Evolutionary conservation across 2,329 filamentous ascomycete species (phyloP), one percentile per base, ranked within the genome.

Genomic region (Penicillium psychrosexuale): DNA sequence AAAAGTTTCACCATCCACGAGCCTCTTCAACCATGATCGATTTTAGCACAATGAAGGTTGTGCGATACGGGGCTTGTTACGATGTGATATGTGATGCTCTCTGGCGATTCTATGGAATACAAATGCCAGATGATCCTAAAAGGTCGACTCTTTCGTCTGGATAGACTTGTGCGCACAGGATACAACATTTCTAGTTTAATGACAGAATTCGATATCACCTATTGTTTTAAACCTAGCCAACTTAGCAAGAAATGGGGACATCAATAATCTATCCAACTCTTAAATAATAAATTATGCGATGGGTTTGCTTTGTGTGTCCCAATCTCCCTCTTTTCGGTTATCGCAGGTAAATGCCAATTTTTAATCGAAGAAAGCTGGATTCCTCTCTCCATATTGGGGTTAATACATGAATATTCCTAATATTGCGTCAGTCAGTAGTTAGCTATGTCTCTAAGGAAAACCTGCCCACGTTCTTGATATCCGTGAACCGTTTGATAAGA

Each of bases 11-110:
- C n/a, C 22, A 59, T 15, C 65, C 66, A 19, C 56, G 67, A 8
- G 51, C 59, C 12, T 62, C 64, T 22, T 69, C 66, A 15, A 69
- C 66, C 5, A 70, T 70, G 55, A 60, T 70, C 36, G 60, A 71
- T 47, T 67, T 71, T 38, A 46, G 56, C 42, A 55, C 60, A 13
- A 60, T 62, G 36, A 51, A 54, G 8, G 22, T 71, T 30, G 30
- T 72, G 12, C 59, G 69, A 4, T 64, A 64, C 38, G 69, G 70
- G 8, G 65, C 65, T 38, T 69, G 65, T 27, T 71, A 69, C 52
- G 64, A 67, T 42, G 62, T 67, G 17, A 57, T 71, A 19, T 60
- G 61, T 28, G 66, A 70, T 57, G 58, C 50, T 17, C 46, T 70
- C 9, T 43, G 43, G 36, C 49, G 58, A 9, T 67, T 66, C 27